A percentile compares a stretch with the other conserved stretches of the same genome.
Conservation (phyloP, 2,329 filamentous ascomycete species). For the Arthrobotrys iridis region DNA sequence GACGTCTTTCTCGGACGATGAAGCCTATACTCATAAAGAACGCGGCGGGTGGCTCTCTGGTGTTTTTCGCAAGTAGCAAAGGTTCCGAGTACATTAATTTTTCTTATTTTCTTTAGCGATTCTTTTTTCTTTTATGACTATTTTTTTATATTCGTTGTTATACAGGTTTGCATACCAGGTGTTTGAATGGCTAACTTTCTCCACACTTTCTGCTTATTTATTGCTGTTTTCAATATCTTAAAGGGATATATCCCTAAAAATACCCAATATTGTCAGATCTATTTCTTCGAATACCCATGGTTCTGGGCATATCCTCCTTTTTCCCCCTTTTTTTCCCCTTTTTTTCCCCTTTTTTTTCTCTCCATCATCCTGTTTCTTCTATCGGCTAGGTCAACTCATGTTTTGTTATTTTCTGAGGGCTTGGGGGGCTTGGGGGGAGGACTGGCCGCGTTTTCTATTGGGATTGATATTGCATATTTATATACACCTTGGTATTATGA, state of each 20-base stretch:
- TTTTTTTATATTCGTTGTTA: neutral
- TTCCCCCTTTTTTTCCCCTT: neutral
- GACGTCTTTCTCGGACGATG: slow-evolving; percentile 49
- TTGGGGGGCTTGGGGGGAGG: slow-evolving; percentile 16
- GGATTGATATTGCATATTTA: slow-evolving; percentile 26
- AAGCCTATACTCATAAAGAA: slow-evolving; percentile 45
- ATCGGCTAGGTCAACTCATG: neutral
- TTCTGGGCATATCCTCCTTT: neutral
- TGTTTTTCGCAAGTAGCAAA: slow-evolving; percentile 47
- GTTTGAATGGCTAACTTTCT: slow-evolving; percentile 42
- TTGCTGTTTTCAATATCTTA: neutral
- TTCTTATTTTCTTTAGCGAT: slow-evolving; percentile 34
- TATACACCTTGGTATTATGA: slow-evolving; percentile 11
- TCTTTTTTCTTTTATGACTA: neutral
- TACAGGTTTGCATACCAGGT: slow-evolving; percentile 43
- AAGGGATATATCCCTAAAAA: neutral
- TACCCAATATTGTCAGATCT: slow-evolving; percentile 36
- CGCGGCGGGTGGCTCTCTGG: slow-evolving; percentile 43
- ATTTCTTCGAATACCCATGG: slow-evolving; percentile 16
- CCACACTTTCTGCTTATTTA: slow-evolving; percentile 25
- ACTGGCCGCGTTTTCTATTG: slow-evolving; percentile 30
- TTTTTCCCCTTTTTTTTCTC: neutral
- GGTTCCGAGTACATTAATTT: slow-evolving; percentile 42
- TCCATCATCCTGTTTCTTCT: neutral
- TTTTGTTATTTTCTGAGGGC: slow-evolving; percentile 26